These are phyloP conservation scores for Lasiosphaeria miniovina DNA, from an alignment of 495 filamentous ascomycete species.

Conservation along the genomic window DNA sequence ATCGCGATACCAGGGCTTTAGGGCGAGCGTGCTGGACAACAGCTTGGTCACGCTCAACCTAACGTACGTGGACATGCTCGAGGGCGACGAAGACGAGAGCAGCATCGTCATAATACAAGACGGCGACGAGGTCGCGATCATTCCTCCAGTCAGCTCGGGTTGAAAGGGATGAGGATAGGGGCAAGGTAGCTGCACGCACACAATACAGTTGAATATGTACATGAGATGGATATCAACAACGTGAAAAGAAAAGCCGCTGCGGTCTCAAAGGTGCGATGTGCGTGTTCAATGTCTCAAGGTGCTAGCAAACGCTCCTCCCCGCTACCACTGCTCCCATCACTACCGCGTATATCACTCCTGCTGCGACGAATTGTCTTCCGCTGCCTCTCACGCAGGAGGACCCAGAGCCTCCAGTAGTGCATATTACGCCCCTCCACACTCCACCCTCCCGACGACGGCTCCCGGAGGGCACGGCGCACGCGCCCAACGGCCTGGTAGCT, in stretches of 20 bases:
- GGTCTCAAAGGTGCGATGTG: too few relatives aligned
- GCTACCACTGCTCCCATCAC: neutral
- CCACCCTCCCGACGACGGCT: conserved; percentile 27
- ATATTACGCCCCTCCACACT: conserved; percentile 19
- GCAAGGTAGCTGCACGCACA: too few relatives aligned
- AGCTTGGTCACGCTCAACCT: conserved; percentile 85
- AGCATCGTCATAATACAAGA: conserved; percentile 56
- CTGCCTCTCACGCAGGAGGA: neutral
- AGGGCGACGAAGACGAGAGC: conserved; percentile 35
- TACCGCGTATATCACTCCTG: neutral
- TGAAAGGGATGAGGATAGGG: conserved; percentile 20
- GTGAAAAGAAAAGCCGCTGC: too few relatives aligned
- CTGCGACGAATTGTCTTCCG: neutral
- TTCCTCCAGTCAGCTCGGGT: conserved; percentile 93
- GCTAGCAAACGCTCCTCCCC: neutral
- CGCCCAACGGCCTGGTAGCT: conserved; percentile 16
- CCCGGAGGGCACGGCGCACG: conserved; percentile 1
- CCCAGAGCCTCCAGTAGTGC: neutral
- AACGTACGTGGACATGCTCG: conserved; percentile 75
- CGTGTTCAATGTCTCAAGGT: neutral
- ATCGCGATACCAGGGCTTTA: conserved; percentile 75
- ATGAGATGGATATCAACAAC: too few relatives aligned
- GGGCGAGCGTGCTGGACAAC: conserved; percentile 64
- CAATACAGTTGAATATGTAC: too few relatives aligned
- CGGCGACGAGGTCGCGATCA: conserved; percentile 90